Conservation (phyloP, 2,329 filamentous ascomycete species). For the Pyricularia grisea region DNA sequence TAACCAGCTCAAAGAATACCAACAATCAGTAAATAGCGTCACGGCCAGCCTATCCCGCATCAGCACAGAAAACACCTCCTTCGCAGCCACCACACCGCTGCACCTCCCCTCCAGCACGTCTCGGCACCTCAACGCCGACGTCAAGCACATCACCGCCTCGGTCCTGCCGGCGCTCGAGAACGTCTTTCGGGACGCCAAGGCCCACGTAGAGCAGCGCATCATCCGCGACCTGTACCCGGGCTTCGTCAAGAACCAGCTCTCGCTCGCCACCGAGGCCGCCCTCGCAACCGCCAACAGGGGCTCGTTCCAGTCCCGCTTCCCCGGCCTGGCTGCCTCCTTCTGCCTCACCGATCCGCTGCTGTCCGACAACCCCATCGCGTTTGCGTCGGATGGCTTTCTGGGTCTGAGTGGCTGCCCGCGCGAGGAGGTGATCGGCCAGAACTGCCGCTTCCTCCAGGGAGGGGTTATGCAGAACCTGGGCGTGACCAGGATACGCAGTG, state of each 20-base stretch:
- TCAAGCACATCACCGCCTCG: constrained; percentile 32
- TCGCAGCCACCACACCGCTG: constrained; percentile 29
- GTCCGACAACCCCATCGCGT: constrained; percentile 40
- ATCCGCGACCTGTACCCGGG: constrained; percentile 35
- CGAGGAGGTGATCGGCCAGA: constrained; percentile 35
- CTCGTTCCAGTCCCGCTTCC: constrained; percentile 7
- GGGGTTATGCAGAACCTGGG: constrained; percentile 21
- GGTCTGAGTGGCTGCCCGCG: constrained; percentile 35
- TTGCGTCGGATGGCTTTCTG: constrained; percentile 39
- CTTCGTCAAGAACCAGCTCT: constrained; percentile 40
- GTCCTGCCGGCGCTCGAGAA: constrained; percentile 34
- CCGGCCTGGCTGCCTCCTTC: constrained; percentile 48
- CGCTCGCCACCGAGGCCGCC: constrained; percentile 31
- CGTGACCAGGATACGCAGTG: constrained; percentile 25
- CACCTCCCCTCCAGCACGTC: constrained; percentile 30
- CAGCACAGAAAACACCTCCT: constrained; percentile 23
- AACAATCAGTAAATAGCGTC: constrained; percentile 27
- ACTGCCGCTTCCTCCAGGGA: constrained; percentile 39
- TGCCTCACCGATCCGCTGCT: constrained; percentile 44
- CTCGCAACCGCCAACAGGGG: constrained; percentile 23
- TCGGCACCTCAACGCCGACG: constrained; percentile 31
- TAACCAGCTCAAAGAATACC: constrained; percentile 35
- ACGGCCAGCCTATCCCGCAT: constrained; percentile 26
- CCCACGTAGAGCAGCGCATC: constrained; percentile 30
- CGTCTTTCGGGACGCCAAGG: constrained; percentile 28